Evolutionary conservation across 495 filamentous ascomycete species (phyloP).

Genomic region (Trichoderma orchidacearum): DNA sequence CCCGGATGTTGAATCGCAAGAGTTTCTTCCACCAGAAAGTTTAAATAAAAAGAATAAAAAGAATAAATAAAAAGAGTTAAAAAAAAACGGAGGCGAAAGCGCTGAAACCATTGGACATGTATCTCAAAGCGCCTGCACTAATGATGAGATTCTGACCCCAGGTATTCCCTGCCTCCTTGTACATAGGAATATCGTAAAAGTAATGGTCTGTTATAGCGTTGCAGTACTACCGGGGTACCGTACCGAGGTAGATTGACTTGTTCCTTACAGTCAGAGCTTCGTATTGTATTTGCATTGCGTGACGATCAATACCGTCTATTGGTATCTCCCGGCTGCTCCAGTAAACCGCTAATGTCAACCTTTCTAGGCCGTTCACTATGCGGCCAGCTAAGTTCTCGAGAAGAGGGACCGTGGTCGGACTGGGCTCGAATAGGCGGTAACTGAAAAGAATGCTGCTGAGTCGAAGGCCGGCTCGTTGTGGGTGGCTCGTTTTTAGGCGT

Average conservation of each 20-base stretch:
- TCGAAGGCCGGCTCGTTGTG: conserved; percentile 14
- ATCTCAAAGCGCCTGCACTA: neutral
- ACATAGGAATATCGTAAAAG: too few relatives aligned
- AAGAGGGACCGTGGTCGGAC: conserved; percentile 13
- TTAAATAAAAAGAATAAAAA: too few relatives aligned
- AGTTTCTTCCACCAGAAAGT: too few relatives aligned
- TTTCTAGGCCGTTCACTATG: conserved; percentile 30
- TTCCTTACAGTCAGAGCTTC: neutral
- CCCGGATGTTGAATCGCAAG: too few relatives aligned
- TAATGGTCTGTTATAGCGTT: too few relatives aligned
- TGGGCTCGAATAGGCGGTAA: conserved; percentile 37
- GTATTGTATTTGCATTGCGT: too few relatives aligned
- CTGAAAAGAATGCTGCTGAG: conserved; percentile 30
- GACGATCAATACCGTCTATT: neutral
- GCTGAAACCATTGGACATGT: too few relatives aligned
- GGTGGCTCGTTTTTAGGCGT: conserved; percentile 30
- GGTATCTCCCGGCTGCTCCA: conserved; percentile 24
- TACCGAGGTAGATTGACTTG: too few relatives aligned
- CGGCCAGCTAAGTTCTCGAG: conserved; percentile 20
- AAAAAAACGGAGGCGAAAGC: too few relatives aligned
- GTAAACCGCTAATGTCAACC: conserved; percentile 40
- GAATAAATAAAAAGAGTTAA: too few relatives aligned
- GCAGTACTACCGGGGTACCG: too few relatives aligned
- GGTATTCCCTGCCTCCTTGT: too few relatives aligned
- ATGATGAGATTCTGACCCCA: neutral